Base-by-base conservation (phyloP, 176 grass and related monocot genomes). In the Phyllostachys edulis region DNA sequence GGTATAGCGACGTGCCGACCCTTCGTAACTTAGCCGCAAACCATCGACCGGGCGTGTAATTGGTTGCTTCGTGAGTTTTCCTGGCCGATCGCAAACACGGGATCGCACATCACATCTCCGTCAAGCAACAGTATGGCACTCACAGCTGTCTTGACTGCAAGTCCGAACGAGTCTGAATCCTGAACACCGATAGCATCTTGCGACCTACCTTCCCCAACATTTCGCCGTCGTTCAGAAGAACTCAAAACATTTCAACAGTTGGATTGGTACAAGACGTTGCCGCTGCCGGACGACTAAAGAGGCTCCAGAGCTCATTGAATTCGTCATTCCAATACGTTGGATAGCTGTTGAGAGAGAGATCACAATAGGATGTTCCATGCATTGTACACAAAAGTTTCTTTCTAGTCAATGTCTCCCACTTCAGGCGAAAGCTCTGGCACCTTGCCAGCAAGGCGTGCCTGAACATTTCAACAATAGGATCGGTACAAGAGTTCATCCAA, bases 381-480 rank as follows among this genome's bases (percentile, higher is more conserved):
- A 80, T 9, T 1, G n/a, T 32, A 34, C 45, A 42, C 24, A 78
- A 44, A 62, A 36, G 39, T 23, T 47, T 77, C 9, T n/a, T 60
- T 62, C 26, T 23, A 10, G 51, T 18, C 21, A 13, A 41, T 13
- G 13, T 57, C 70, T 15, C 13, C 8, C 18, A 21, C 13, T 74
- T 20, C 20, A 55, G 39, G 18, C 11, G 9, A 32, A 13, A 64
- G 49, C 61, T 40, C 62, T n/a, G 9, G 36, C 75, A 38, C 24
- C 3, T 37, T 9, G 24, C 12, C 40, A 40, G 34, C 75, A 57
- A 62, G 7, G 34, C n/a, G 23, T 71, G 17, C 15, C 15, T 72
- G 21, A 63, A 71, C 71, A 77, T 72, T 72, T 82, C 20, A 56
- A 29, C 64, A 57, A 15, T 46, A n/a, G 52, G n/a, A 73, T 57